Evolutionary conservation across 2,329 filamentous ascomycete species (phyloP).

Genomic region (Colletotrichum filicis): DNA sequence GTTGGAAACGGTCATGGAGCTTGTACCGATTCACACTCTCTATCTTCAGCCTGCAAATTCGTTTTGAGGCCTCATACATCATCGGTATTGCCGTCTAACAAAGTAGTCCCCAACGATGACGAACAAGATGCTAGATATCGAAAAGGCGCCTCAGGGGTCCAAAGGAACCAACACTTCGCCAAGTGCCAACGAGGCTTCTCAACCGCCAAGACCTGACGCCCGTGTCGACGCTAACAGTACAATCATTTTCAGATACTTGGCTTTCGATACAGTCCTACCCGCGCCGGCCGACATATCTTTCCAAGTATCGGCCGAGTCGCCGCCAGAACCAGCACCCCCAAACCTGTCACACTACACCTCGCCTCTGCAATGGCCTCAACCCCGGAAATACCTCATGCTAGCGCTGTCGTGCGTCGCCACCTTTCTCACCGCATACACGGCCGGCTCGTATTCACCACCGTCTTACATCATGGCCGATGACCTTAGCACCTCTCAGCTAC

Average conservation of each 20-base stretch:
- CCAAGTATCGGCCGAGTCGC: constrained; percentile 30
- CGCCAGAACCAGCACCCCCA: constrained; percentile 66
- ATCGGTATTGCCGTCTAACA: constrained; percentile 1
- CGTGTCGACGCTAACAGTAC: constrained; percentile 33
- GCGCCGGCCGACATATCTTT: constrained; percentile 36
- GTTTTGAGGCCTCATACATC: background rate
- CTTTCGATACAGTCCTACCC: constrained; percentile 52
- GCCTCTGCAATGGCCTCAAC: constrained; percentile 78
- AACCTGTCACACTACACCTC: constrained; percentile 74
- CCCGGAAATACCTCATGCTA: constrained; percentile 77
- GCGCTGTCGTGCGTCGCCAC: constrained; percentile 82
- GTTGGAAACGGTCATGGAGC: constrained; percentile 12
- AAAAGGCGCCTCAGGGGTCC: constrained; percentile 11
- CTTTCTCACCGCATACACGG: constrained; percentile 80
- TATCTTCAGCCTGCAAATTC: background rate
- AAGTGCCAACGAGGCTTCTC: background rate
- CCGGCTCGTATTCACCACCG: constrained; percentile 82
- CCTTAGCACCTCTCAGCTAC: constrained; percentile 73
- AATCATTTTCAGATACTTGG: constrained; percentile 54
- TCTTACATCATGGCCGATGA: constrained; percentile 71
- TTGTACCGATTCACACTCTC: background rate
- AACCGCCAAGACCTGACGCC: background rate
- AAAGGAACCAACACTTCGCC: background rate
- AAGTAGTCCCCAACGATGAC: constrained; percentile 12
- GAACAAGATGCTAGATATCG: constrained; percentile 1